Base-by-base conservation (phyloP, 768 basidiomycete species). In the Phanerochaete carnosa region DNA sequence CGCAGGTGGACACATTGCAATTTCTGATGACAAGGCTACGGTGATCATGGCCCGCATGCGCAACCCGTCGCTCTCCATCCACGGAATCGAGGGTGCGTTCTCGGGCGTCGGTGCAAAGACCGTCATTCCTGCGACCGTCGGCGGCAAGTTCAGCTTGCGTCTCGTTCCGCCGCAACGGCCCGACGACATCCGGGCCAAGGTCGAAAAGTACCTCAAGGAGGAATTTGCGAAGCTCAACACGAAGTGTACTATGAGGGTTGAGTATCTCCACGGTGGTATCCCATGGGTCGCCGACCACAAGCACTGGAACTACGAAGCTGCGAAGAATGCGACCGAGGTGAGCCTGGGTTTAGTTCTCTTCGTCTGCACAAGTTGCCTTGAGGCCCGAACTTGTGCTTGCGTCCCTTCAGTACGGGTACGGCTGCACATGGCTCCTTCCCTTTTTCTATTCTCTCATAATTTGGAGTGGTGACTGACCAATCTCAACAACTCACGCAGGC, bases 71-170 rank as follows among this genome's bases (percentile, higher is more conserved):
- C 81, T 98, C 62, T 94, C 92, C 1, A 75, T 98, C 26, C 95
- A 98, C 71, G 95, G 95, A 11, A 95, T 98, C 68, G 92, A 97
- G 74, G 95, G 95, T 54, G 95, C 95, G 1, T 96, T 95, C 78
- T 91, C 84, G 56, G 86, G 84, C 0, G 81, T 83, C 0, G 92
- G 93, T 2, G 84, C 82, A 23, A 94, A 93, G 83, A 97, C 95
- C 0, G 95, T 97, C 68, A 98, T 97, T 60, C 95, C 95, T 0
- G 92, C 93, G 43, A 87, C 87, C 58, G 92, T 89, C 8, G 72
- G 82, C 37, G 94, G 94, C 47, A 97, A 96, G 75, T 98, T 97
- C 80, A 95, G 92, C 68, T 90, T 98, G 73, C 90, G 95, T 12
- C 80, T 90, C 45, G 95, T 97, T 0, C 94, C 95, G 7, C 88